Percentiles rank a stretch among this genome's conserved stretches.
Evolutionary conservation across 2,329 filamentous ascomycete species (phyloP).

Genomic region (Colletotrichum noveboracense): DNA sequence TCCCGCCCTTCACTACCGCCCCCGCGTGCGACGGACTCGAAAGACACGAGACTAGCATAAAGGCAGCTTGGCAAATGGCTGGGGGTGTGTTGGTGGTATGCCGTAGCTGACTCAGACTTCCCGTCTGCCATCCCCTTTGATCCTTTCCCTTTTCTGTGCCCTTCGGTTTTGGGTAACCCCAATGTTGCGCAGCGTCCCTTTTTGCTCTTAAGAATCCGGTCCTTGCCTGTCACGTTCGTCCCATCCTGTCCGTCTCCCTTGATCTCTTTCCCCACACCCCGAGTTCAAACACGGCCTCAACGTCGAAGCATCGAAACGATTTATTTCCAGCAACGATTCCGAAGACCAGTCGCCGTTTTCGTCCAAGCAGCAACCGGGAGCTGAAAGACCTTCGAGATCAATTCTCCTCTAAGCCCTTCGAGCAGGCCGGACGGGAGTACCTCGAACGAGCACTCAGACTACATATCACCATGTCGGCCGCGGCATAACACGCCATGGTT

Average conservation of each 20-base stretch:
- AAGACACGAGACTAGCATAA: background rate
- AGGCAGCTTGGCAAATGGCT: constrained; percentile 2
- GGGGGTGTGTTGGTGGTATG: background rate
- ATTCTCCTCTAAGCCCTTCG: background rate
- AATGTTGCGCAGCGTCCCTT: background rate
- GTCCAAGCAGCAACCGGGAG: background rate
- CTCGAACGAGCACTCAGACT: background rate
- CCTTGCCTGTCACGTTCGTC: constrained; percentile 3
- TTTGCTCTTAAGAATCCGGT: background rate
- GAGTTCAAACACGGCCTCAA: background rate
- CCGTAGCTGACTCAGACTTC: constrained; percentile 14
- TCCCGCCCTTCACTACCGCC: background rate
- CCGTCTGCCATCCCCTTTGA: background rate
- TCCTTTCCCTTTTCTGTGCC: background rate
- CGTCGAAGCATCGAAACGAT: background rate
- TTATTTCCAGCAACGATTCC: background rate
- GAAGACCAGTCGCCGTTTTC: background rate
- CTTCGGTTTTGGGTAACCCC: background rate
- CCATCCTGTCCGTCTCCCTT: background rate
- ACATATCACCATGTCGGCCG: constrained; percentile 1
- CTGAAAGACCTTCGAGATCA: background rate
- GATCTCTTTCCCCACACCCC: background rate
- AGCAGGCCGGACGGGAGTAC: too few species aligned
- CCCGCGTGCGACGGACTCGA: background rate
- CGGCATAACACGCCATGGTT: constrained; percentile 4